Evolutionary conservation across 306 rosid genomes (phyloP), one percentile per base, ranked within the genome.

Genomic region (Leucaena leucocephala): DNA sequence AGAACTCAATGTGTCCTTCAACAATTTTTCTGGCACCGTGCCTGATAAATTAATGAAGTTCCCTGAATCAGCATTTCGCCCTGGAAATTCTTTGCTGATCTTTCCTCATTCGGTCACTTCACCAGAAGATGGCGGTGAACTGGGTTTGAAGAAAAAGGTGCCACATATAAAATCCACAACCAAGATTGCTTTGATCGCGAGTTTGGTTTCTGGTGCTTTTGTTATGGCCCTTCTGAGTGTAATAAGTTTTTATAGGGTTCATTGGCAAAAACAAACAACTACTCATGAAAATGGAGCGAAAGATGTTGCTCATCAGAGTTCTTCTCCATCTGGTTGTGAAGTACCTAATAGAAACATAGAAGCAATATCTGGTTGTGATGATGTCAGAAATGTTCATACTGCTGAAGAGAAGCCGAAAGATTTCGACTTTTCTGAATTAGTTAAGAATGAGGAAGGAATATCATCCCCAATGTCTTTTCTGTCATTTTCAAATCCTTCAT

Each of bases 61-160:
- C 84, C 90, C 96, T 38, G 92, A 81, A 67, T 90, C 97, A 7
- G 85, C 96, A 84, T 93, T 90, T 77, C 90, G 81, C 87, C 97
- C 97, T 0, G 97, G 96, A 80, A 93, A 90, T 74, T 67, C 86
- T 45, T 81, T 88, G 82, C 84, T 93, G 76, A 74, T 57, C 22
- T 85, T 82, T 84, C 90, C 94, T 63, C 83, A 69, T 81, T 83
- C 81, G 0, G 76, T 44, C 21, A 77, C 79, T 54, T 70, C 90
- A 9, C 91, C 97, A 2, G 55, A 78, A 71, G 82, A 78, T 48
- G 21, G 61, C 22, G 65, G 85, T 43, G 76, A 81, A 77, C 35
- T 86, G 40, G 84, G 78, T 33, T 78, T 71, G 27, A 84, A 75
- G 4, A 59, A 65, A 71, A 84, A 75, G 22, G 21, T 74, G 76